These are phyloP conservation scores for Calonectria leucothoes DNA, from an alignment of 2,329 filamentous ascomycete genomes.

Conservation along the genomic window DNA sequence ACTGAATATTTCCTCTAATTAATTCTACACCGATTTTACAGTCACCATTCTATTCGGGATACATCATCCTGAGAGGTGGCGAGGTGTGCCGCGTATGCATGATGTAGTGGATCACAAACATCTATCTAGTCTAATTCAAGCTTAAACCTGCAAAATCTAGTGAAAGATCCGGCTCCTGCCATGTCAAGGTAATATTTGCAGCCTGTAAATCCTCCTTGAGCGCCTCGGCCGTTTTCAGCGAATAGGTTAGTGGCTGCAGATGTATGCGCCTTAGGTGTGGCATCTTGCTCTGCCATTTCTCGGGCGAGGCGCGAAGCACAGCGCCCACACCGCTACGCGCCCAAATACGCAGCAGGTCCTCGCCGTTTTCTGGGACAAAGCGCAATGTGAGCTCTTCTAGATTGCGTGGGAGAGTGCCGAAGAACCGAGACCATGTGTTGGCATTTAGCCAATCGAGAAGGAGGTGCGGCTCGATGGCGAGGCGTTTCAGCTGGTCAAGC, in stretches of 20 bases:
- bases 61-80: too few relatives aligned
- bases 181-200: background rate
- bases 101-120: background rate
- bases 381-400: background rate
- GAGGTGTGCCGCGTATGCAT: too few relatives aligned
- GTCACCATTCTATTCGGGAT: too few relatives aligned
- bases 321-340: background rate
- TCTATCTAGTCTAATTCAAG: background rate
- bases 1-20: too few relatives aligned
- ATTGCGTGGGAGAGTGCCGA: background rate
- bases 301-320: background rate
- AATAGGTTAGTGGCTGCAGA: background rate
- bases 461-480: background rate
- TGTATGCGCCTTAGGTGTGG: background rate
- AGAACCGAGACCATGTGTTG: background rate
- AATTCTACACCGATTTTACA: too few relatives aligned
- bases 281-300: background rate
- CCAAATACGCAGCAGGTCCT: constrained; percentile 3
- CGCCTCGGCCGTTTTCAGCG: background rate
- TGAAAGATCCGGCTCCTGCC: background rate
- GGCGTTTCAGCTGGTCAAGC: background rate
- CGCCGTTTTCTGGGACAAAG: background rate
- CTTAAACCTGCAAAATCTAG: background rate
- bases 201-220: background rate
- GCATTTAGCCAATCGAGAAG: background rate